Evolutionary conservation across 2,329 filamentous ascomycete species (phyloP).

Genomic region (Teratosphaeria zuluensis): DNA sequence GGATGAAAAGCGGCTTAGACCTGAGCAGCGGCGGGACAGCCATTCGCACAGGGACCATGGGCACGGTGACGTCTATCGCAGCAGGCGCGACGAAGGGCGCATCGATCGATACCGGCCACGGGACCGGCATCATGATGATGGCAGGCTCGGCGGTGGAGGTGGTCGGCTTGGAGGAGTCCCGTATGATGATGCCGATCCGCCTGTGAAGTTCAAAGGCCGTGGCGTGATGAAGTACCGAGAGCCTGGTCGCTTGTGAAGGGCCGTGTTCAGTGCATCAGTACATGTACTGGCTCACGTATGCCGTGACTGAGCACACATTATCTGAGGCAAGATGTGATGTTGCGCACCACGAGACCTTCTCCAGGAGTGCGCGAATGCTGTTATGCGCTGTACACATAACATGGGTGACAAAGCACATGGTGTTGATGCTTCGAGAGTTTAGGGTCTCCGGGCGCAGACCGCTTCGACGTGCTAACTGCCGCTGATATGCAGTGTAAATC

Average conservation of each 20-base stretch:
- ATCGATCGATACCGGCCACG: slow-evolving; percentile 15
- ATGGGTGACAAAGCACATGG: too few relatives aligned
- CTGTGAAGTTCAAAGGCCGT: slow-evolving; percentile 32
- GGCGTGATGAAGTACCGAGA: slow-evolving; percentile 26
- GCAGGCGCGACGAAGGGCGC: slow-evolving; percentile 10
- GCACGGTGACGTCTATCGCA: slow-evolving; percentile 7
- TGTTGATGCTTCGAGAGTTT: too few relatives aligned
- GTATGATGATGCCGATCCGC: slow-evolving; percentile 20
- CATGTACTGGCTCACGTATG: background rate
- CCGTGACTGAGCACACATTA: background rate
- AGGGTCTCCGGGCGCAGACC: too few relatives aligned
- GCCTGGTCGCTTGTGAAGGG: slow-evolving; percentile 4
- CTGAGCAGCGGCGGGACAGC: slow-evolving; percentile 20
- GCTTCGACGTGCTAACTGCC: background rate
- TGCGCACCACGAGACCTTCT: too few relatives aligned
- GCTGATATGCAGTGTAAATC: too few relatives aligned
- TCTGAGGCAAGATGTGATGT: background rate
- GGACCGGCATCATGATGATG: slow-evolving; percentile 22
- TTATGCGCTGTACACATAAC: too few relatives aligned
- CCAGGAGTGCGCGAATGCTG: too few relatives aligned
- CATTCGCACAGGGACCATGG: slow-evolving; percentile 3
- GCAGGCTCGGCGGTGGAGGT: slow-evolving; percentile 28
- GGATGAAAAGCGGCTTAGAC: slow-evolving; percentile 20
- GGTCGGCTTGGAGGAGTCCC: slow-evolving; percentile 11
- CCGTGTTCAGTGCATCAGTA: background rate